Base-by-base conservation (phyloP, 805 yeast genomes). In the Suhomyces prunicola region DNA sequence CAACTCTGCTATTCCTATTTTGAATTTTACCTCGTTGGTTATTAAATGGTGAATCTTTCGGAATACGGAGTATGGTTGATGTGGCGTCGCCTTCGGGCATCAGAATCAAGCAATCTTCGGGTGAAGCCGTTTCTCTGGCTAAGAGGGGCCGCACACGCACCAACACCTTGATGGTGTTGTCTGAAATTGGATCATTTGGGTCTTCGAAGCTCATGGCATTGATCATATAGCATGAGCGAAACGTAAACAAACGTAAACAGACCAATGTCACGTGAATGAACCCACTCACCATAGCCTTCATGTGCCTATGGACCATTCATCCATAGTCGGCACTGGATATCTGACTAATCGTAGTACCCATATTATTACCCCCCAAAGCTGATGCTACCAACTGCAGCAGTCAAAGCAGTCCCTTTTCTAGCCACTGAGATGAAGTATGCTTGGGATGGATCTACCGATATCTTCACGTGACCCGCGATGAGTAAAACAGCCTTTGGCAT, bases 71-170 rank as follows among this genome's bases (percentile, higher is more conserved):
- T 29, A 54, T 48, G 3, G 66, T 62, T 15, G 50, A 54, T 35
- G 54, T 52, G 1, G 64, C 57, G n/a, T 65, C 64, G 23, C 54
- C 53, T 5, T 55, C 49, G 2, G 74, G 71, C 73, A 73, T 69
- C 13, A 60, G 51, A 5, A 75, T 66, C 41, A 77, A 53, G 51
- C 69, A 60, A 19, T 56, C 52, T 23, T 23, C n/a, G 9, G 52
- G 52, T 13, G 56, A 46, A 12, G 53, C 33, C 5, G 41, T 50
- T 56, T 76, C 82, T 17, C 69, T 58, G 5, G 64, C 56, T 8
- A 72, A 57, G 13, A 70, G 58, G 1, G 86, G 86, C 49, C 87
- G 65, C 2, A 81, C 83, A 13, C 87, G 64, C 1, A 81, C 83
- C n/a, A 76, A 62, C 1, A 81, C 85, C 51, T 75, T 74, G 33